Percentiles rank a stretch among this genome's conserved stretches.
phyloP scores from a whole-genome alignment of 1,284 basidiomycete genomes.

The Golubevia sp. region DNA sequence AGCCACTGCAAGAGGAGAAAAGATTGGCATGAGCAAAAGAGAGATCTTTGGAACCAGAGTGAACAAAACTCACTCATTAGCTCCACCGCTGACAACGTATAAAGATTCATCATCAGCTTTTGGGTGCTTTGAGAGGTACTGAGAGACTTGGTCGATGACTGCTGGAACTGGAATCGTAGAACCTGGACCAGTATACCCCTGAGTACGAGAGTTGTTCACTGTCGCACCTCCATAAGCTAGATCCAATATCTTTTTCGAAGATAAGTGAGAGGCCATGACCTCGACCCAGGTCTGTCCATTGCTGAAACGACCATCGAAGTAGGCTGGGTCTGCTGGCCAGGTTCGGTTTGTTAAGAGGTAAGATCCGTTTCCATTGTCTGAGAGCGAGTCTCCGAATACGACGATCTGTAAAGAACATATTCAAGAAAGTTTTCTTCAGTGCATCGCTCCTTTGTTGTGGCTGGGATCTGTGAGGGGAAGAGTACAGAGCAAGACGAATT shows the following conservation, averaged over 20 bases:
- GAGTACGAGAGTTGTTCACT: constrained; percentile 17
- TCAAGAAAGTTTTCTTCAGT: too few relatives aligned
- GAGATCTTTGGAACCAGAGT: constrained; percentile 8
- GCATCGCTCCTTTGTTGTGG: too few relatives aligned
- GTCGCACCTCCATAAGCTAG: constrained; percentile 30
- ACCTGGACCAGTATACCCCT: constrained; percentile 20
- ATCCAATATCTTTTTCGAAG: constrained; percentile 12
- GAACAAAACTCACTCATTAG: constrained; percentile 12
- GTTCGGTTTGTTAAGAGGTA: constrained; percentile 22
- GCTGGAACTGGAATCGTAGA: constrained; percentile 4
- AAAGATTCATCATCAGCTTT: constrained; percentile 7
- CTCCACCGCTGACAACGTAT: constrained; percentile 20
- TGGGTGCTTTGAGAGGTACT: constrained; percentile 8
- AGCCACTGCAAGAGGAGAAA: constrained; percentile 7
- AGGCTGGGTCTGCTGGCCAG: constrained; percentile 27
- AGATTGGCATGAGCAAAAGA: constrained; percentile 2
- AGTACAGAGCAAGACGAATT: too few relatives aligned
- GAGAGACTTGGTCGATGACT: constrained; percentile 11
- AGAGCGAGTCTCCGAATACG: constrained; percentile 29
- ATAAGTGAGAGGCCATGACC: constrained; percentile 14
- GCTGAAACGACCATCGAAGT: constrained; percentile 24
- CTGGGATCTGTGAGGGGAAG: too few relatives aligned
- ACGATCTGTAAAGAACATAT: too few relatives aligned
- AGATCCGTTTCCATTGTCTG: constrained; percentile 34
- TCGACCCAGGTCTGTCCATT: constrained; percentile 29